Conservation (phyloP, 1,284 basidiomycete genomes). For the Cystobasidium slooffiae region DNA sequence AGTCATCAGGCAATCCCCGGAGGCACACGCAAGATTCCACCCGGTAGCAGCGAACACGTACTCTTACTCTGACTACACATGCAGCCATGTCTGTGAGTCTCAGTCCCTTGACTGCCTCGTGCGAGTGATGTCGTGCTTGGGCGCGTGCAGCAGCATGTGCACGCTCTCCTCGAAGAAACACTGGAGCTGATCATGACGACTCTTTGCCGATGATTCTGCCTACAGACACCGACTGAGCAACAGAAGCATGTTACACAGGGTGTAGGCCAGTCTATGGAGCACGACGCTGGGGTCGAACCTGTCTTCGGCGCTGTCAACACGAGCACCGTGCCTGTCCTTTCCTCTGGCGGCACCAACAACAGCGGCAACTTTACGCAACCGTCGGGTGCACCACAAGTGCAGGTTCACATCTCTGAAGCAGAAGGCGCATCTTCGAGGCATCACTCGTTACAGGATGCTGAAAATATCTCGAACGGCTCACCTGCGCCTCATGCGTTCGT, state of each 20-base stretch:
- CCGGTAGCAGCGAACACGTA: no score
- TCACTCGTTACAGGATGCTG: no score
- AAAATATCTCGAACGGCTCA: no score
- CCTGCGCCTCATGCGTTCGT: no score
- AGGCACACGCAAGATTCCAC: no score
- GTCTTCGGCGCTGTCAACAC: neutral
- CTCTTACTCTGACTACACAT: neutral
- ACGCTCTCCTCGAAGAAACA: neutral
- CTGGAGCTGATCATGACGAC: neutral
- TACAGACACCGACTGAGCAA: neutral
- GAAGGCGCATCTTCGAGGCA: neutral
- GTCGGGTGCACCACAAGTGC: neutral
- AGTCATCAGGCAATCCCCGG: no score
- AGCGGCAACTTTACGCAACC: neutral
- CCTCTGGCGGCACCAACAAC: constrained; percentile 5
- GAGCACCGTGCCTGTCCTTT: neutral
- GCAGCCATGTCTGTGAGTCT: constrained; percentile 8
- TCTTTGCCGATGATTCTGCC: neutral
- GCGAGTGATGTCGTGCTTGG: neutral
- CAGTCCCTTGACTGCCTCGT: neutral
- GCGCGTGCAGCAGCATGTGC: neutral
- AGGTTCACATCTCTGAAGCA: neutral
- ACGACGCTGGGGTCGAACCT: neutral
- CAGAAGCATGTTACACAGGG: neutral
- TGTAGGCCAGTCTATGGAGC: neutral